Conservation (phyloP, 768 basidiomycete genomes). For the Udeniomyces megalosporus region DNA sequence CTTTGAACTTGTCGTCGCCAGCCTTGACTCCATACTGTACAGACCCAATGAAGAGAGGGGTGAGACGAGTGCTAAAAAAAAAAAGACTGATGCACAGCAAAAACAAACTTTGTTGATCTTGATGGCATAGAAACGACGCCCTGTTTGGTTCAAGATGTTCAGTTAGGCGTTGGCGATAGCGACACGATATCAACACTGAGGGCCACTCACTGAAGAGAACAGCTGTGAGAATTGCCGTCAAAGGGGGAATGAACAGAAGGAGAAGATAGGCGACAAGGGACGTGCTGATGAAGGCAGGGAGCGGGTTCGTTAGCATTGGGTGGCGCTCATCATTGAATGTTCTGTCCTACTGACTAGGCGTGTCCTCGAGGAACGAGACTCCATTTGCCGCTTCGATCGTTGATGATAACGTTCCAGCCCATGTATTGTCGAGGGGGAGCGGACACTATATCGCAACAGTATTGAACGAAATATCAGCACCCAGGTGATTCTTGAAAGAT, state of each 20-base stretch:
- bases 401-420: conserved; percentile 65
- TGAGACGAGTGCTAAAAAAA: background rate
- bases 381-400: conserved; percentile 66
- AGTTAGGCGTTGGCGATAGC: background rate
- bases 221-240: conserved; percentile 70
- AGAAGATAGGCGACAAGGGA: conserved; percentile 77
- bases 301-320: no score
- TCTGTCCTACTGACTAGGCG: conserved; percentile 25
- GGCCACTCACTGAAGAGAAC: conserved; percentile 43
- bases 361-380: conserved; percentile 64
- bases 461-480: no score
- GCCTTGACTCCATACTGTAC: conserved; percentile 15
- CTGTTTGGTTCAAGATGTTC: conserved; percentile 42
- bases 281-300: conserved; percentile 35
- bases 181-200: background rate
- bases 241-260: conserved; percentile 59
- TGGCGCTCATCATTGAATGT: no score
- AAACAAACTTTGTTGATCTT: conserved; percentile 58
- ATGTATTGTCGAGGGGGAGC: conserved; percentile 63
- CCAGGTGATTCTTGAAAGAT: no score
- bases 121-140: conserved; percentile 71
- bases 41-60: background rate
- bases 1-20: background rate
- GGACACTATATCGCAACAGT: no score
- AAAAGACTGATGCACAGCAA: no score